phyloP scores from a whole-genome alignment of 1,284 basidiomycete genomes.

The Abortiporus biennis region DNA sequence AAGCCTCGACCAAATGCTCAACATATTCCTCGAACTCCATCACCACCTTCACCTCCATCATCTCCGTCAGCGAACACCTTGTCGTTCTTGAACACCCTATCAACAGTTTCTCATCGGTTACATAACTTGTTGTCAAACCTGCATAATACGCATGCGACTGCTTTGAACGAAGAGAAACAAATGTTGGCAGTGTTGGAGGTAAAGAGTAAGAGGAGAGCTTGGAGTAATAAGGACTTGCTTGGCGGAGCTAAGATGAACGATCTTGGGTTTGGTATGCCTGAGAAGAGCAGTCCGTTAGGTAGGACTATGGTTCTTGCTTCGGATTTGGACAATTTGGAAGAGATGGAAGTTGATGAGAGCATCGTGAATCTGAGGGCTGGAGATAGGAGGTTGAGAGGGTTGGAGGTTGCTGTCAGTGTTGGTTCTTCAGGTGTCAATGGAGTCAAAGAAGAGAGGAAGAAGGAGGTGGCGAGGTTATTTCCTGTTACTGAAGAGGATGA shows the following conservation, averaged over 20 bases:
- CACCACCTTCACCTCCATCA: constrained; percentile 4
- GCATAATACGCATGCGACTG: constrained; percentile 14
- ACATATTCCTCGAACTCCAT: constrained; percentile 1
- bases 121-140: background rate
- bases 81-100: background rate
- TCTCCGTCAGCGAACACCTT: constrained; percentile 6
- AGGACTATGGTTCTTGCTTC: constrained; percentile 7
- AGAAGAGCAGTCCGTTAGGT: constrained; percentile 33
- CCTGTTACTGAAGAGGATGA: constrained; percentile 4
- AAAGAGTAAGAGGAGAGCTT: constrained; percentile 46
- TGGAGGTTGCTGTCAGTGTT: background rate
- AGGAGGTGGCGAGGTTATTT: background rate
- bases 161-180: constrained; percentile 30
- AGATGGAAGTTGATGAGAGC: background rate
- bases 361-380: no score
- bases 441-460: background rate
- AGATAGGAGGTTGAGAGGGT: constrained; percentile 1
- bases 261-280: constrained; percentile 37
- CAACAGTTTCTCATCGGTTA: constrained; percentile 11
- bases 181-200: constrained; percentile 42
- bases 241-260: constrained; percentile 23
- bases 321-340: background rate
- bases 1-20: background rate
- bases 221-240: constrained; percentile 38
- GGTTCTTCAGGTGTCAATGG: background rate